Base-by-base conservation (phyloP, 345 rosid genomes). In the Populus tremula region DNA sequence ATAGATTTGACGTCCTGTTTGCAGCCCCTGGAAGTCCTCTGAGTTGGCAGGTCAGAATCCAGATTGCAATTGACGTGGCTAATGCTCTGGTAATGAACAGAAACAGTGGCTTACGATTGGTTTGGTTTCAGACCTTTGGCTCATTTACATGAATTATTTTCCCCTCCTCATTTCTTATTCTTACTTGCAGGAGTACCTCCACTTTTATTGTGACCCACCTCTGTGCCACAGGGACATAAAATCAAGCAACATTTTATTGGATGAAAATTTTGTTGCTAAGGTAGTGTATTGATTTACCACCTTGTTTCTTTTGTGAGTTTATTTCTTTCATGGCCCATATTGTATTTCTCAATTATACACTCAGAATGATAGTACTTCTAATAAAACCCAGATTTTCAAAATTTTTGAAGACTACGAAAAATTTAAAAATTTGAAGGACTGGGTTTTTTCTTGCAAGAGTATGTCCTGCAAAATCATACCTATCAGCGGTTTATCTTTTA, bases 151-250 rank as follows among this genome's bases (percentile, higher is more conserved):
- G 50, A 12, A 47, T 13, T 47, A 47, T 2, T 47, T 27, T 31
- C 63, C 54, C n/a, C n/a, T n/a, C 36, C 43, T 31, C 76, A 21
- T 78, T 29, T 49, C 14, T 31, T 79, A 47, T 67, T 78, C 75
- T 74, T 75, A 50, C 66, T 38, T 81, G 82, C 90, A 95, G 99
- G 98, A 95, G 69, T 93, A 95, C 82, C 99, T 95, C 80, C 99
- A 95, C 80, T 92, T 92, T 77, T 95, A 95, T 81, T 95, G 98
- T 71, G 96, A 93, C 80, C 97, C 98, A n/a, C 97, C 99, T 76
- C 86, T 92, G 41, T 95, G 99, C 87, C 98, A 95, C 81, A 83
- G 97, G 83, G 99, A 95, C 91, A 89, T 95, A 16, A 93, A 93
- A 85, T 91, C 98, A 31, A 92, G 98, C 87, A 95, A 95, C 87